Conservation (phyloP, 768 basidiomycete species). For the Paxillus ammoniavirescens region DNA sequence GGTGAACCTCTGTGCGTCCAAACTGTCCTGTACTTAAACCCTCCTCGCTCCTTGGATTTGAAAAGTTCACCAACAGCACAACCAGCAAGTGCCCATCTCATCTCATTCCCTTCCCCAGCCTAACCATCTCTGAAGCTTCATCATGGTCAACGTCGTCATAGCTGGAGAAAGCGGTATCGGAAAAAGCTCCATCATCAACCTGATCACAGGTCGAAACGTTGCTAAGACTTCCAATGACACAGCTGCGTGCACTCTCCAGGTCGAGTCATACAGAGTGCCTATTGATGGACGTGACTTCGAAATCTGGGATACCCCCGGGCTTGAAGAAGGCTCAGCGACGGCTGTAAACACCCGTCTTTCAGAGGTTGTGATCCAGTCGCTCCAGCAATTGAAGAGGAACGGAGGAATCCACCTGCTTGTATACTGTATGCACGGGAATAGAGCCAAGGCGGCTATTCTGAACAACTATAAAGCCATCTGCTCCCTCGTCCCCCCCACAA, state of each 20-base stretch:
- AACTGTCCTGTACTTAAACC: background rate
- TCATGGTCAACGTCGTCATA: constrained; percentile 21
- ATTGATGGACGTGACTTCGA: constrained; percentile 12
- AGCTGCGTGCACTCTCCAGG: constrained; percentile 13
- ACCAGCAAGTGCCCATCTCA: no score
- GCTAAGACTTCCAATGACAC: constrained; percentile 21
- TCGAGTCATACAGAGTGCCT: constrained; percentile 6
- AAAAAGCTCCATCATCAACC: constrained; percentile 27
- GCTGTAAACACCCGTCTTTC: constrained; percentile 1
- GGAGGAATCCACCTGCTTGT: constrained; percentile 18
- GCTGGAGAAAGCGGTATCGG: constrained; percentile 24
- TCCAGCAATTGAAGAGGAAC: constrained; percentile 5
- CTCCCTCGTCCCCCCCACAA: constrained; percentile 1
- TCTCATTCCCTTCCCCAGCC: background rate
- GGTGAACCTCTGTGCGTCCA: background rate
- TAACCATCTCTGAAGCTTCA: constrained; percentile 5
- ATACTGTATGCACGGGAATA: constrained; percentile 18
- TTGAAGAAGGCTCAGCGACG: constrained; percentile 11
- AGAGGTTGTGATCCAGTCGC: constrained; percentile 3
- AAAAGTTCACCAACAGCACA: no score
- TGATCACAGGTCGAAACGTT: constrained; percentile 10
- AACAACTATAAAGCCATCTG: constrained; percentile 15
- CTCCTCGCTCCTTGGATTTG: background rate
- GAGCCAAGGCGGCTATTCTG: constrained; percentile 17
- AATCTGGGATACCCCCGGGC: constrained; percentile 20